Conservation (phyloP, 306 rosid genomes). For the Acacia melanoxylon region DNA sequence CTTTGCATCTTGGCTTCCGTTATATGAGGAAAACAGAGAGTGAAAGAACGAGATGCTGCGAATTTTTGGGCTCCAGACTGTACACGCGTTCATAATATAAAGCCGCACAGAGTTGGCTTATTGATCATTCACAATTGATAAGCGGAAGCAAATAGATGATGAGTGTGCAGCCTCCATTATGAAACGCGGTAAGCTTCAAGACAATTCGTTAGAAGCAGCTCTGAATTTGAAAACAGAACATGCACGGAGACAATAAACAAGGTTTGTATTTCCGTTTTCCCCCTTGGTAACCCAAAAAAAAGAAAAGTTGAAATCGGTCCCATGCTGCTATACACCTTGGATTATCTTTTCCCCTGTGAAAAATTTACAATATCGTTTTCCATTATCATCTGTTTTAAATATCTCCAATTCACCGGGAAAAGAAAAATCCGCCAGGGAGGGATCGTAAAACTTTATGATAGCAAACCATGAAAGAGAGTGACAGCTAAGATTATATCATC, state of each 20-base stretch:
- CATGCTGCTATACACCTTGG: not conserved
- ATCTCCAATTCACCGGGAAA: too few species aligned
- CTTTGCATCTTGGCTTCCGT: constrained; percentile 18
- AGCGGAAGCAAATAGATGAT: not conserved
- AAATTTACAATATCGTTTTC: too few species aligned
- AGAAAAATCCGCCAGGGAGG: too few species aligned
- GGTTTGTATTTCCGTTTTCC: too few species aligned
- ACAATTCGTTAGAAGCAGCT: not conserved
- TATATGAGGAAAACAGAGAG: constrained; percentile 33
- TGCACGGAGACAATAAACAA: too few species aligned
- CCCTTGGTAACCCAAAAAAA: too few species aligned
- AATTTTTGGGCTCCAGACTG: constrained; percentile 33
- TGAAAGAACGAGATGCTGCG: constrained; percentile 38
- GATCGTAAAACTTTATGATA: too few species aligned
- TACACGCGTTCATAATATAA: constrained; percentile 42
- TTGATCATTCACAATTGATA: not conserved
- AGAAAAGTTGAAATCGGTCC: not conserved
- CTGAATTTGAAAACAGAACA: too few species aligned
- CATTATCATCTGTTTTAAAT: too few species aligned
- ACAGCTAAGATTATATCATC: too few species aligned
- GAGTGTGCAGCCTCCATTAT: not conserved
- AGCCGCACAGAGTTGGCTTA: not conserved
- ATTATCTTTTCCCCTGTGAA: too few species aligned
- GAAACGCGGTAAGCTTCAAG: not conserved
- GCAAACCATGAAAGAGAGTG: too few species aligned